Evolutionary conservation across 441 rosid species (phyloP), one percentile per base, ranked within the genome.

Genomic region (Croton setiger): DNA sequence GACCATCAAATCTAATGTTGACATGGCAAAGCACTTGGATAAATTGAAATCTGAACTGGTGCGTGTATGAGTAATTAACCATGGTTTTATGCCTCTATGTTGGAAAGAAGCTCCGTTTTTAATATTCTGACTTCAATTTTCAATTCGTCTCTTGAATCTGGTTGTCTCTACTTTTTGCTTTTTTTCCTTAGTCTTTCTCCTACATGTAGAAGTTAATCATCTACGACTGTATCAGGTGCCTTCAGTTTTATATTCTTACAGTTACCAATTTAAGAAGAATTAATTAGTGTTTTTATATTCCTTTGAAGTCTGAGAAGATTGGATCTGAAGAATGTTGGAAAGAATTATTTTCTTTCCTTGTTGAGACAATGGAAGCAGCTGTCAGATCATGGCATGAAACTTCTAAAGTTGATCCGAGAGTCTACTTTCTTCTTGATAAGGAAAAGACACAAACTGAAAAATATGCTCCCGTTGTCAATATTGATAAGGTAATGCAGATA

Each of bases 401-500:
- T 78, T 85, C 90, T 67, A 90, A 84, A 81, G 87, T 91, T 73
- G 97, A 92, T 61, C 81, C 92, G 60, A 85, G 86, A 81, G 92
- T 90, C 66, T 78, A 83, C 83, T 94, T 89, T 75, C 89, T 90
- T 62, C 87, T 86, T 13, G 90, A 94, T 74, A 76, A 85, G 73
- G 97, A 90, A 71, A 90, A 81, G 82, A 87, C 97, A 3, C 85
- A 88, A 43, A 79, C 89, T 15, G 93, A 91, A 48, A 90, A 88
- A 77, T 86, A 84, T 63, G 97, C 97, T 69, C 93, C 99, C 21
- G 79, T 72, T 60, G 96, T 92, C 81, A 90, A 94, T 79, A 85
- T 92, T 64, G 98, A 88, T 66, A 94, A 92, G 96, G 98, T 94
- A 80, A n/a, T n/a, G n/a, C n/a, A n/a, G n/a, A n/a, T n/a, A n/a